These are phyloP conservation scores for Zygotorulaspora mrakii DNA, from an alignment of 1,139 yeast species.

Conservation along the genomic window DNA sequence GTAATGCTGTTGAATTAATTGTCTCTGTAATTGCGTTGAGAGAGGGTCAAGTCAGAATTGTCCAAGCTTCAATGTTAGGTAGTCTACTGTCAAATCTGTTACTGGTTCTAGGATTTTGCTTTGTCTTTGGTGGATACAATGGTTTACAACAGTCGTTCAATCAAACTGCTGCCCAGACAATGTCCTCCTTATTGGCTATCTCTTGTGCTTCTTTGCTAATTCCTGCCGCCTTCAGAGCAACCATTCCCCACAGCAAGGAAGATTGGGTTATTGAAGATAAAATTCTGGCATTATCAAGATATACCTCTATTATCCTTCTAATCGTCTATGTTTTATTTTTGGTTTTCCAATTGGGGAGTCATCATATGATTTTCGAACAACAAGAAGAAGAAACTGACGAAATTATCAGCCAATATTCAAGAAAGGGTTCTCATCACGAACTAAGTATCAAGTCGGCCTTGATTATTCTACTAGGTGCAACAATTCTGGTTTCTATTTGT, in stretches of 20 bases:
- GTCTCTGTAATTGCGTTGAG: constrained; percentile 85
- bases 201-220: constrained; percentile 83
- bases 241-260: constrained; percentile 52
- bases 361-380: constrained; percentile 56
- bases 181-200: constrained; percentile 89
- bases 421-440: constrained; percentile 20
- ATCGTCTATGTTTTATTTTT: constrained; percentile 75
- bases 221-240: constrained; percentile 94
- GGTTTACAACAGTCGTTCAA: constrained; percentile 84
- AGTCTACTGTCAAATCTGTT: constrained; percentile 82
- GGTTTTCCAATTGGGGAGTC: constrained; percentile 85
- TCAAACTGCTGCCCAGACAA: constrained; percentile 95
- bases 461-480: constrained; percentile 50
- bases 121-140: constrained; percentile 86
- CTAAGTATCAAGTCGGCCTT: constrained; percentile 28
- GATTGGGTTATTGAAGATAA: constrained; percentile 41
- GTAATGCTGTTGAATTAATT: constrained; percentile 90
- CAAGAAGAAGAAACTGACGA: constrained; percentile 40
- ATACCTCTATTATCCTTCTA: constrained; percentile 76
- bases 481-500: constrained; percentile 80
- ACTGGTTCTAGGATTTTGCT: constrained; percentile 92
- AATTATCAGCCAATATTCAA: constrained; percentile 30
- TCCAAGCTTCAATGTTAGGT: constrained; percentile 96
- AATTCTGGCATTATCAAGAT: constrained; percentile 76
- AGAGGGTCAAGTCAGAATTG: constrained; percentile 86